A percentile compares a stretch with the other conserved stretches of the same genome.
phyloP scores from a whole-genome alignment of 1,284 basidiomycete species.

The Ceratobasidium sp. region DNA sequence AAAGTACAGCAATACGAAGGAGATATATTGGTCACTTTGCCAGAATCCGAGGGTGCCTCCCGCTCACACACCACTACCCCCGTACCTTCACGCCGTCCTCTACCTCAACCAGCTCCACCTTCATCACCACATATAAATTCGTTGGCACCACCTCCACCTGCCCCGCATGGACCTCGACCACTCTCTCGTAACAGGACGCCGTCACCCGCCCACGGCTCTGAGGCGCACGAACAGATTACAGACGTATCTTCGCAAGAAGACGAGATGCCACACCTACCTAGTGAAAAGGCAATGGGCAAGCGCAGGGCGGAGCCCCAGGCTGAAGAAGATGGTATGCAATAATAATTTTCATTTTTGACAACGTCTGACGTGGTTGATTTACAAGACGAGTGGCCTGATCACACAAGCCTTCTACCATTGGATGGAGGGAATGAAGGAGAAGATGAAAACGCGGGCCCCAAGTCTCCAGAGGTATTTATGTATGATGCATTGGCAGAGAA shows the following conservation, averaged over 20 bases:
- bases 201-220: constrained; percentile 67
- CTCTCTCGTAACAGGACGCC: constrained; percentile 62
- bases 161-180: constrained; percentile 76
- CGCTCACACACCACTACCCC: constrained; percentile 39
- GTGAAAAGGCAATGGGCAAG: constrained; percentile 85
- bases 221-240: constrained; percentile 53
- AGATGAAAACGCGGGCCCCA: constrained; percentile 52
- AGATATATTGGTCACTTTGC: constrained; percentile 20
- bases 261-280: constrained; percentile 62
- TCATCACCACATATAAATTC: constrained; percentile 56
- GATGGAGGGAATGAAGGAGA: constrained; percentile 46
- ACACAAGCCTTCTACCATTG: constrained; percentile 28
- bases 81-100: constrained; percentile 48
- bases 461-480: constrained; percentile 71
- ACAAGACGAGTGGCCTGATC: constrained; percentile 41
- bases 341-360: neutral
- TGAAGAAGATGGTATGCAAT: constrained; percentile 43
- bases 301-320: constrained; percentile 61
- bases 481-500: constrained; percentile 86
- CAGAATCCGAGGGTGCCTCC: constrained; percentile 10
- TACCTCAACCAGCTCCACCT: constrained; percentile 58
- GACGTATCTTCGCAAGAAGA: constrained; percentile 57
- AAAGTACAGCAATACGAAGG: constrained; percentile 52
- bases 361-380: neutral
- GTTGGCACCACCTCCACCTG: constrained; percentile 73